Base-by-base conservation (phyloP, 176 grass and related monocot genomes). In the Ensete glaucum region DNA sequence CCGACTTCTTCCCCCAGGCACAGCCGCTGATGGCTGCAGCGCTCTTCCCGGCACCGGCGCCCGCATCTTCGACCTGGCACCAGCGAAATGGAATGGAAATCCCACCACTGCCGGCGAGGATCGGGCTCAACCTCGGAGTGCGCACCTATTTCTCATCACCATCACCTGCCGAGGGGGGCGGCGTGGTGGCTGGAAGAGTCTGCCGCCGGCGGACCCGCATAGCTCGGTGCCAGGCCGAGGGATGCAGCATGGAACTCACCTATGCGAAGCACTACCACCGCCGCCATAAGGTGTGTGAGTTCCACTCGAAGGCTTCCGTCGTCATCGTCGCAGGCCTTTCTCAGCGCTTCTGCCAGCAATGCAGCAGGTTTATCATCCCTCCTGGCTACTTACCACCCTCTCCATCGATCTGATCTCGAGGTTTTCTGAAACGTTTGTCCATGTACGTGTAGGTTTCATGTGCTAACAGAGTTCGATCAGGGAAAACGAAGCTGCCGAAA, bases 261-360 rank as follows among this genome's bases (percentile, higher is more conserved):
- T 58, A 76, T 8, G 74, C 74, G 6, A 76, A 76, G 74, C 55
- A 76, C 54, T 76, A 76, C 74, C 74, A 76, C 55, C 74, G 74
- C 74, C 74, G 74, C 4, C 74, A 76, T 27, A 76, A 76, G 74
- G 74, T 76, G 26, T 76, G 74, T 20, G 74, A 76, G 57, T 76
- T 76, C 17, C 74, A 76, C 74, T 76, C 74, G 14, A 76, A 76
- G 43, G 74, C 57, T 1, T 76, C 74, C 34, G 23, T 64, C 16
- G 74, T 76, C 10, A 60, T 76, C 55, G 34, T 19, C 8, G 74
- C 74, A 15, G 74, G 74, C 8, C 74, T 64, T 34, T 76, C 74
- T 27, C 74, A 76, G n/a, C 74, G 74, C 55, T 76, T 76, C 56
- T 76, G 74, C 43, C 74, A 76, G 29, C 74, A 76, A 49, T 76